Conservation (phyloP, 2,329 filamentous ascomycete species). For the Chrysosporium queenslandicum region DNA sequence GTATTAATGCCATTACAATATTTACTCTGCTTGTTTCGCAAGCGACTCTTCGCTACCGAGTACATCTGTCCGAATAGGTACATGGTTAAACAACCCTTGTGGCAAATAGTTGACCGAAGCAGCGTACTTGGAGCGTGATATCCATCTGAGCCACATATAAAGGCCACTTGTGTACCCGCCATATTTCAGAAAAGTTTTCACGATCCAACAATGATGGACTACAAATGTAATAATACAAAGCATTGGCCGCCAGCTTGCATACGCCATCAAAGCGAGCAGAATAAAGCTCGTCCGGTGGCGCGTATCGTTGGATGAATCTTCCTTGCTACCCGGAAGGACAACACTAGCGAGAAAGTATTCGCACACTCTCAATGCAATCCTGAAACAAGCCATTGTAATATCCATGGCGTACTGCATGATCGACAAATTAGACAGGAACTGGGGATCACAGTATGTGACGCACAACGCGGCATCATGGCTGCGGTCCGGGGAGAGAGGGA, state of each 20-base stretch:
- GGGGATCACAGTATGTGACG: not conserved
- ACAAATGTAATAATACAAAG: conserved; percentile 7
- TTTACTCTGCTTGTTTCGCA: too few species aligned
- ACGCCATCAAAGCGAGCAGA: not conserved
- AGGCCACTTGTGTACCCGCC: not conserved
- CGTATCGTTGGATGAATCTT: not conserved
- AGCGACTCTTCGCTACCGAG: not conserved
- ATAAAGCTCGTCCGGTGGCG: not conserved
- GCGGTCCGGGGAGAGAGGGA: not conserved
- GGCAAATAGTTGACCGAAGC: too few species aligned
- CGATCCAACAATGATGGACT: not conserved
- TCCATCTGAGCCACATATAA: not conserved
- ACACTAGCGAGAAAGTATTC: conserved; percentile 1
- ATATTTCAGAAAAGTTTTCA: not conserved
- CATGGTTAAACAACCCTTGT: not conserved
- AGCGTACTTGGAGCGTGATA: not conserved
- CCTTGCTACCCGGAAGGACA: not conserved
- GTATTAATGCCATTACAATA: not conserved
- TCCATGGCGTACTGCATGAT: not conserved
- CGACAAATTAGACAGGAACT: not conserved
- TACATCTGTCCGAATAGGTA: not conserved
- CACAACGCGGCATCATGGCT: not conserved
- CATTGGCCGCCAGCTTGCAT: not conserved
- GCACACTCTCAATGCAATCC: not conserved
- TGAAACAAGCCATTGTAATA: conserved; percentile 9